phyloP scores from a whole-genome alignment of 306 rosid genomes.

The Quillaja saponaria region DNA sequence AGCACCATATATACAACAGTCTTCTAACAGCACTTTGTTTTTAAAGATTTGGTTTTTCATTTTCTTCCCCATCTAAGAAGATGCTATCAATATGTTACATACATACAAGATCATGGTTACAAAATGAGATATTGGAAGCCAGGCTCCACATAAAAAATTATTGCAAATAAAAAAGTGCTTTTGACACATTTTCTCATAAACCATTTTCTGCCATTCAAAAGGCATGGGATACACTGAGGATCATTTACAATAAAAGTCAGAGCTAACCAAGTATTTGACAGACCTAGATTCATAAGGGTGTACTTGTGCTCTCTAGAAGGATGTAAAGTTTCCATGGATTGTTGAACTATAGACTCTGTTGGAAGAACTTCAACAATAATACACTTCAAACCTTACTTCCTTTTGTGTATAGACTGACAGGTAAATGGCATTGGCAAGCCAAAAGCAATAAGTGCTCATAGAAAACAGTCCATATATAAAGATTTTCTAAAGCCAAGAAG shows the following conservation, averaged over 20 bases:
- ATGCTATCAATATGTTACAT: neutral
- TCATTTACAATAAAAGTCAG: neutral
- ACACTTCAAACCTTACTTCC: neutral
- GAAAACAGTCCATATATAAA: neutral
- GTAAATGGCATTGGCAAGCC: neutral
- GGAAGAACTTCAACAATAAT: neutral
- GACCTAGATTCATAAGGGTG: too few relatives aligned
- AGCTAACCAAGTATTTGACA: neutral
- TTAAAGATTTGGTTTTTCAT: neutral
- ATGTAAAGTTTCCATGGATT: neutral
- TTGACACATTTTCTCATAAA: neutral
- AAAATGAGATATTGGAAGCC: too few relatives aligned
- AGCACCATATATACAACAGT: neutral
- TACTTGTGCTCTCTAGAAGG: too few relatives aligned
- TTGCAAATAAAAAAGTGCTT: neutral
- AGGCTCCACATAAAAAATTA: too few relatives aligned
- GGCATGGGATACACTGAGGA: neutral
- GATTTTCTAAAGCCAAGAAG: neutral
- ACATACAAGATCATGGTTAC: neutral
- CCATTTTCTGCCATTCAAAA: neutral
- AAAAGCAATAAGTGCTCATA: neutral
- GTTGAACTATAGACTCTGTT: neutral
- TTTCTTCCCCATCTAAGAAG: neutral
- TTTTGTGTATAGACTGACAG: neutral
- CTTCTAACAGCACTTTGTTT: neutral